phyloP scores from a whole-genome alignment of 495 filamentous ascomycete genomes.

The Aspergillus carlsbadensis region DNA sequence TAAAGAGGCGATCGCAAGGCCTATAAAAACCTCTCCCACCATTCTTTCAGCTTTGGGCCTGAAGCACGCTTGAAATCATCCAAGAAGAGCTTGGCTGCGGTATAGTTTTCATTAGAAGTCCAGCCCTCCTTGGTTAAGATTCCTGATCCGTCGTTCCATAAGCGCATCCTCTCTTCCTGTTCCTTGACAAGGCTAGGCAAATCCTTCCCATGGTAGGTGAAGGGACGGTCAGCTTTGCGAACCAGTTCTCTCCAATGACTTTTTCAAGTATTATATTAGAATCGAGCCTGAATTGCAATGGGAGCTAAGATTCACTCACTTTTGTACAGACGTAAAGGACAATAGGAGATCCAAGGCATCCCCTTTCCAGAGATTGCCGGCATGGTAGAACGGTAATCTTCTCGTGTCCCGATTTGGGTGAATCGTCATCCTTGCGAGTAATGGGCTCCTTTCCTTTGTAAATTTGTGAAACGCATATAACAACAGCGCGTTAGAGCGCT shows the following conservation, averaged over 20 bases:
- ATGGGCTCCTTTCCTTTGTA: too few relatives aligned
- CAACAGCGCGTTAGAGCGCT: neutral
- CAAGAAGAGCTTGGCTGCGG: neutral
- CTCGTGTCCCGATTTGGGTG: too few relatives aligned
- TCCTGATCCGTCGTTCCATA: constrained; percentile 19
- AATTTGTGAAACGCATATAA: neutral
- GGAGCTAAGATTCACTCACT: constrained; percentile 5
- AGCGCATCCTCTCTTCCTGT: constrained; percentile 25
- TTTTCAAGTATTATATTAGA: neutral
- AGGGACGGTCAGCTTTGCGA: constrained; percentile 18
- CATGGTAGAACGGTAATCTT: too few relatives aligned
- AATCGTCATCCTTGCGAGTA: too few relatives aligned
- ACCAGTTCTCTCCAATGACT: constrained; percentile 15
- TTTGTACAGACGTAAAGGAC: neutral
- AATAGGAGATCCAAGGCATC: too few relatives aligned
- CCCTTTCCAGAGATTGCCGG: too few relatives aligned
- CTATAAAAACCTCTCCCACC: too few relatives aligned
- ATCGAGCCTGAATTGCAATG: neutral
- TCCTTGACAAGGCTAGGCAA: constrained; percentile 18
- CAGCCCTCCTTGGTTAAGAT: constrained; percentile 24
- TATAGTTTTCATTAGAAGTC: constrained; percentile 12
- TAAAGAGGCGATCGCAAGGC: too few relatives aligned
- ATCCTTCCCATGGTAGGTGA: constrained; percentile 22
- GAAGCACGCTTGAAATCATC: too few relatives aligned
- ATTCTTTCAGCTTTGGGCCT: too few relatives aligned